Percentiles rank a stretch among this genome's conserved stretches.
These are phyloP conservation scores for Penicillium frequentans DNA, from an alignment of 2,329 filamentous ascomycete species.

Conservation along the genomic window DNA sequence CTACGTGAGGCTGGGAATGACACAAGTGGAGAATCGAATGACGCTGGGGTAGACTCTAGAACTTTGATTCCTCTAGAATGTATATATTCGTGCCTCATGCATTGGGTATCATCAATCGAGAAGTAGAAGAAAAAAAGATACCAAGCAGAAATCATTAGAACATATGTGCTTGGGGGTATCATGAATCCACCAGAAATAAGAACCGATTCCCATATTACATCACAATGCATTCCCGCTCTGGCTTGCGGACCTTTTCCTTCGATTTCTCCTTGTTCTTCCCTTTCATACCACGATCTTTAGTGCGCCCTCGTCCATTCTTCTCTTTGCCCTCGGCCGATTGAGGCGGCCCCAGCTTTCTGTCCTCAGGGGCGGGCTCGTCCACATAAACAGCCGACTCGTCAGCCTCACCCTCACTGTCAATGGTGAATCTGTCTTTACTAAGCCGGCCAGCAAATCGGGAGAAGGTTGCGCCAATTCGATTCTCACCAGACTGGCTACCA, in stretches of 20 bases:
- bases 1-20: not conserved
- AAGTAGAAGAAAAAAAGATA: conserved; percentile 5
- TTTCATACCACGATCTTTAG: conserved; percentile 22
- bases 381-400: conserved; percentile 26
- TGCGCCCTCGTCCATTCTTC: conserved; percentile 21
- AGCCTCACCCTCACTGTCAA: conserved; percentile 28
- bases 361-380: conserved; percentile 15
- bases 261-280: conserved; percentile 35
- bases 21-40: not conserved
- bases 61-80: not conserved
- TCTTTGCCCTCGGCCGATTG: conserved; percentile 23
- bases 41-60: not conserved
- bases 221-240: conserved; percentile 43
- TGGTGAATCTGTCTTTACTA: conserved; percentile 31
- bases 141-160: not conserved
- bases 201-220: conserved; percentile 10
- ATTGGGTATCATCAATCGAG: conserved; percentile 18
- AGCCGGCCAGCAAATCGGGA: conserved; percentile 35
- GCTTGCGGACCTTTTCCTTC: conserved; percentile 36
- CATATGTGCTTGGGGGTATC: conserved; percentile 13
- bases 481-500: conserved; percentile 37
- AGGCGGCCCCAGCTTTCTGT: conserved; percentile 13
- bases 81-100: conserved; percentile 4
- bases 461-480: conserved; percentile 35
- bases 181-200: conserved; percentile 2